Evolutionary conservation across 352 stramenopile genomes (phyloP).

Genomic region (Pythium dissotocum): DNA sequence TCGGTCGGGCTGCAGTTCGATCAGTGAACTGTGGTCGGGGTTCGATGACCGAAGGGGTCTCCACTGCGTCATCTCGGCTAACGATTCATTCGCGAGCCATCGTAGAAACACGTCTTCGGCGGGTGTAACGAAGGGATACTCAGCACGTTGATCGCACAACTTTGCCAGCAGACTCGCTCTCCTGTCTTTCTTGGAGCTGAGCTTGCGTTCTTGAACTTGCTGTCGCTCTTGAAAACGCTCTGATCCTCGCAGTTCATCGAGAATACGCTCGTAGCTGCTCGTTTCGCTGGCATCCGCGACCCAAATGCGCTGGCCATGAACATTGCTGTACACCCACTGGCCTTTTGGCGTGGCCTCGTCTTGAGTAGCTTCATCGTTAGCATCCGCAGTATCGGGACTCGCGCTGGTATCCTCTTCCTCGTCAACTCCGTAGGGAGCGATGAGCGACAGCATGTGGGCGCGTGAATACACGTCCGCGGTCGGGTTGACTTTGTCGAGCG

Average conservation of each 20-base stretch:
- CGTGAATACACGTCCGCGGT: not conserved
- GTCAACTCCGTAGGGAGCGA: not conserved
- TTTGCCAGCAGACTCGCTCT: slow-evolving; percentile 19
- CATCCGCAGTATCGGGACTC: not conserved
- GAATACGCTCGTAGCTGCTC: slow-evolving; percentile 72
- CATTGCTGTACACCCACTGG: slow-evolving; percentile 71
- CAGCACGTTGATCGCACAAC: slow-evolving; percentile 59
- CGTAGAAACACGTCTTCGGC: slow-evolving; percentile 41
- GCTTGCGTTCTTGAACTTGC: slow-evolving; percentile 30
- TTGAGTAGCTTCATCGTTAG: not conserved
- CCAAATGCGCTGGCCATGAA: slow-evolving; percentile 77
- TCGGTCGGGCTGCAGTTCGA: slow-evolving; percentile 65
- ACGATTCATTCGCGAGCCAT: slow-evolving; percentile 53
- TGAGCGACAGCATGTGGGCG: not conserved
- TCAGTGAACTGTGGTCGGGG: slow-evolving; percentile 44
- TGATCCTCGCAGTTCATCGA: slow-evolving; percentile 60
- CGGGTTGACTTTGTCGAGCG: not conserved
- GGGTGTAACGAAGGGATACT: slow-evolving; percentile 32
- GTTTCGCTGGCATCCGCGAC: slow-evolving; percentile 63
- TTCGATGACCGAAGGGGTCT: slow-evolving; percentile 46
- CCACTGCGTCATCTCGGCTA: slow-evolving; percentile 50
- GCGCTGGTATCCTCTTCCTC: not conserved
- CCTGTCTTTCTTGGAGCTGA: slow-evolving; percentile 30
- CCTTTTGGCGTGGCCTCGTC: not conserved
- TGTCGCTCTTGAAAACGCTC: slow-evolving; percentile 39